Conservation (phyloP, 371 early-diverging fungal genomes). For the Paraphysoderma sedebokerense region DNA sequence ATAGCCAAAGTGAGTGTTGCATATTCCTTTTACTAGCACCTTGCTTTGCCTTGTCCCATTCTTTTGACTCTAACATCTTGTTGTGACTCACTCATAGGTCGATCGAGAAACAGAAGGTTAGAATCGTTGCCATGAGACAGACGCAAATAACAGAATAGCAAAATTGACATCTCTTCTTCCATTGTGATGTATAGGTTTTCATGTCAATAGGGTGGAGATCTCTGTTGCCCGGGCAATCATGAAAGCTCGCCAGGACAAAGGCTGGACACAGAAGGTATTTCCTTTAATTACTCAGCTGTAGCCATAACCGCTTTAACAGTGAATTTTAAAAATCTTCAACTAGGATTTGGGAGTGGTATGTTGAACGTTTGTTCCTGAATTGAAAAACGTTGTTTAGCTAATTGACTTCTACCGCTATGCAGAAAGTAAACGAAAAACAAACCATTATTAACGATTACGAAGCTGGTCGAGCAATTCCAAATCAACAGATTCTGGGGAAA, state of each 20-base stretch:
- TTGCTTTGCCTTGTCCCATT: too few relatives aligned
- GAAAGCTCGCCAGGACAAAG: constrained; percentile 57
- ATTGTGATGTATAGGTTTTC: too few relatives aligned
- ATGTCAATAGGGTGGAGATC: constrained; percentile 35
- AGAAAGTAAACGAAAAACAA: constrained; percentile 60
- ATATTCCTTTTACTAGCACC: background rate
- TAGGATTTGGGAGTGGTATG: too few relatives aligned
- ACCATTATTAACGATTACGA: constrained; percentile 12
- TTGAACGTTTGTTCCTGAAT: background rate
- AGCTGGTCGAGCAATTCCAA: constrained; percentile 67
- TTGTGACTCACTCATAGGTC: too few relatives aligned
- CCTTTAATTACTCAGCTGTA: background rate
- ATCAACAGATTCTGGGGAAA: constrained; percentile 80
- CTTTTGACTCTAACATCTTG: too few relatives aligned
- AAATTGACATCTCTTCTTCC: too few relatives aligned
- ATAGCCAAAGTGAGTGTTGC: constrained; percentile 49
- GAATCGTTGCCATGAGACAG: too few relatives aligned
- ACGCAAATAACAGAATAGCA: too few relatives aligned
- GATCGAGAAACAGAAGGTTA: too few relatives aligned
- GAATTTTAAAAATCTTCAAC: too few relatives aligned
- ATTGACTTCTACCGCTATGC: background rate
- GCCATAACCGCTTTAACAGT: too few relatives aligned
- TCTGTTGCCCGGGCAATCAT: constrained; percentile 72
- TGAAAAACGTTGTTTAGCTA: background rate
- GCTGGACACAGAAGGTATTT: constrained; percentile 71